Conservation (phyloP, 768 basidiomycete species). For the Termitomyces sp. region DNA sequence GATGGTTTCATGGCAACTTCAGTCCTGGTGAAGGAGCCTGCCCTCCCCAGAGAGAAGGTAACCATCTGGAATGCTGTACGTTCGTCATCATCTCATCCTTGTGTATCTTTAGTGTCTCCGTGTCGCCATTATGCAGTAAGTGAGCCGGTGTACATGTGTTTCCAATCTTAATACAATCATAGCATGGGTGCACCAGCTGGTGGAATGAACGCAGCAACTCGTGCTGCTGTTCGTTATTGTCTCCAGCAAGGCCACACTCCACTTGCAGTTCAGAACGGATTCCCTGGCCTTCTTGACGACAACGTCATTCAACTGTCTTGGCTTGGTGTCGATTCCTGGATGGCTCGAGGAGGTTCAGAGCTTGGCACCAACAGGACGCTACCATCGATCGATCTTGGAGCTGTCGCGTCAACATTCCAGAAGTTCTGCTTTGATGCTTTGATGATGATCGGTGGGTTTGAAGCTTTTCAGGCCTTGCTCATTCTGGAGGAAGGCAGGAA, state of each 20-base stretch:
- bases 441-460: conserved; percentile 93
- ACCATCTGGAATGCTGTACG: conserved; percentile 1
- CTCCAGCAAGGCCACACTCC: conserved; percentile 88
- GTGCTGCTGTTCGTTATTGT: conserved; percentile 92
- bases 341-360: conserved; percentile 94
- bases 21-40: conserved; percentile 46
- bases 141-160: neutral
- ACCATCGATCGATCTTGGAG: conserved; percentile 84
- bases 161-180: conserved; percentile 1
- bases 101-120: conserved; percentile 57
- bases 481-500: conserved; percentile 77
- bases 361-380: conserved; percentile 93
- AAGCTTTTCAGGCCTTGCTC: conserved; percentile 80
- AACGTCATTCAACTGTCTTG: conserved; percentile 83
- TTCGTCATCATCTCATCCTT: conserved; percentile 4
- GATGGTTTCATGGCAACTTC: conserved; percentile 81
- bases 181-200: conserved; percentile 97
- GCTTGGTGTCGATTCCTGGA: conserved; percentile 98
- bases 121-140: conserved; percentile 82
- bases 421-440: conserved; percentile 74
- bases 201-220: conserved; percentile 98
- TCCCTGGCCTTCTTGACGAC: conserved; percentile 91
- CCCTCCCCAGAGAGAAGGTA: conserved; percentile 51
- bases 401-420: conserved; percentile 89
- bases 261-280: conserved; percentile 91